These are phyloP conservation scores for Boletellus deceptivus DNA, from an alignment of 1,284 basidiomycete species.

Conservation along the genomic window DNA sequence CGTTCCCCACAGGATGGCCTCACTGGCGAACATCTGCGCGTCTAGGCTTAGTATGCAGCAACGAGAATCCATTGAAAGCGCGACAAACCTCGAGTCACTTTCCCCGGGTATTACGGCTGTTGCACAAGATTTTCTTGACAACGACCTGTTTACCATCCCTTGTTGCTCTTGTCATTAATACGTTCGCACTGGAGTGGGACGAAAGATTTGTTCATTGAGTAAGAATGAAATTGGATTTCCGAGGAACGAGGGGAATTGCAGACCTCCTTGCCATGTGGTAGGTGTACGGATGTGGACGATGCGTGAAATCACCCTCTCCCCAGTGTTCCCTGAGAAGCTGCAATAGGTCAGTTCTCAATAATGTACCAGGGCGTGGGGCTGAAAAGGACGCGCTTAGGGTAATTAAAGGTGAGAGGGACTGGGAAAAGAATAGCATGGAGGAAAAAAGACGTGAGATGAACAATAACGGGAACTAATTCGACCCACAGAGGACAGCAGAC, in stretches of 20 bases:
- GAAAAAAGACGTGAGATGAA: too few relatives aligned
- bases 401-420: too few relatives aligned
- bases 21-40: slow-evolving; percentile 26
- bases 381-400: too few relatives aligned
- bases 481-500: too few relatives aligned
- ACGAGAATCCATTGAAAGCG: not conserved
- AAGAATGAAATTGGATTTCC: slow-evolving; percentile 5
- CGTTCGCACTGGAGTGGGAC: too few relatives aligned
- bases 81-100: slow-evolving; percentile 16
- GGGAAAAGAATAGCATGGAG: too few relatives aligned
- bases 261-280: slow-evolving; percentile 33
- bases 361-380: too few relatives aligned
- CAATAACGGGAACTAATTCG: too few relatives aligned
- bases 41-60: slow-evolving; percentile 1
- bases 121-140: slow-evolving; percentile 21
- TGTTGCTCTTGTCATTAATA: slow-evolving; percentile 8
- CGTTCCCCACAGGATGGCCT: slow-evolving; percentile 32
- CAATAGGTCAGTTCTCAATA: too few relatives aligned
- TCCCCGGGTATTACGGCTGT: not conserved
- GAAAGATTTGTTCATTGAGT: too few relatives aligned
- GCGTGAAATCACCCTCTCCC: slow-evolving; percentile 1
- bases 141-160: slow-evolving; percentile 8
- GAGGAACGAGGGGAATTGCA: slow-evolving; percentile 21
- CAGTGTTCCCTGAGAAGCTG: too few relatives aligned
- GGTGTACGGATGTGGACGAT: slow-evolving; percentile 20